Evolutionary conservation across 1,139 yeast genomes (phyloP).

Genomic region (Geotrichum candidum): DNA sequence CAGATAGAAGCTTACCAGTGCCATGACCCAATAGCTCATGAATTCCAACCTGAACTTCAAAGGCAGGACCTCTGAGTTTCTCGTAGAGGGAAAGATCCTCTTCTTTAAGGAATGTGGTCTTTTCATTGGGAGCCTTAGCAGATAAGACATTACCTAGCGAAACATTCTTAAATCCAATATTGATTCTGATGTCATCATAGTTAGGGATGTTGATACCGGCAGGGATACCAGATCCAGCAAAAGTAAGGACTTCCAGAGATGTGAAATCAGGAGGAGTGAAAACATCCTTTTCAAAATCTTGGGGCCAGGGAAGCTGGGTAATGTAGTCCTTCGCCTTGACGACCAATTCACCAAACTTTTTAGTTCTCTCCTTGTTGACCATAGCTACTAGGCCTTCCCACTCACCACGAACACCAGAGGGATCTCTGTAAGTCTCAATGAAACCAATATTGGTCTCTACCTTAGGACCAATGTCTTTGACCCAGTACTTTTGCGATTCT

Average conservation of each 20-base stretch:
- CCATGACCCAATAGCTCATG: constrained; percentile 94
- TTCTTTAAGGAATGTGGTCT: constrained; percentile 57
- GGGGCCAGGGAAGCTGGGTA: constrained; percentile 67
- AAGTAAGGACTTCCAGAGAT: constrained; percentile 79
- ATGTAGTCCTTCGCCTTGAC: constrained; percentile 60
- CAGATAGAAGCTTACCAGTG: constrained; percentile 71
- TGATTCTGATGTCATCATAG: constrained; percentile 80
- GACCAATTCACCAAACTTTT: constrained; percentile 67
- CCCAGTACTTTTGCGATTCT: constrained; percentile 81
- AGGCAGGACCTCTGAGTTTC: constrained; percentile 73
- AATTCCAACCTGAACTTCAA: constrained; percentile 88
- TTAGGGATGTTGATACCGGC: constrained; percentile 92
- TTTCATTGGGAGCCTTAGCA: constrained; percentile 66
- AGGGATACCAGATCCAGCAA: constrained; percentile 85
- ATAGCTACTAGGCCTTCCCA: constrained; percentile 94
- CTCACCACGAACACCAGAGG: constrained; percentile 87
- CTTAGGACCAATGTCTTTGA: constrained; percentile 73
- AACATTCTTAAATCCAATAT: constrained; percentile 81
- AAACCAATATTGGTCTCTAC: constrained; percentile 87
- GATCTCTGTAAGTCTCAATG: constrained; percentile 88
- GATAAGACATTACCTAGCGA: constrained; percentile 79
- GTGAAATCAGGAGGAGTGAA: constrained; percentile 91
- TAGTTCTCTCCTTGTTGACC: constrained; percentile 82
- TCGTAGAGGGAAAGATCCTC: constrained; percentile 53
- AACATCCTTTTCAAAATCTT: constrained; percentile 68